phyloP scores from a whole-genome alignment of 768 basidiomycete species.

The Hortiboletus campestris region DNA sequence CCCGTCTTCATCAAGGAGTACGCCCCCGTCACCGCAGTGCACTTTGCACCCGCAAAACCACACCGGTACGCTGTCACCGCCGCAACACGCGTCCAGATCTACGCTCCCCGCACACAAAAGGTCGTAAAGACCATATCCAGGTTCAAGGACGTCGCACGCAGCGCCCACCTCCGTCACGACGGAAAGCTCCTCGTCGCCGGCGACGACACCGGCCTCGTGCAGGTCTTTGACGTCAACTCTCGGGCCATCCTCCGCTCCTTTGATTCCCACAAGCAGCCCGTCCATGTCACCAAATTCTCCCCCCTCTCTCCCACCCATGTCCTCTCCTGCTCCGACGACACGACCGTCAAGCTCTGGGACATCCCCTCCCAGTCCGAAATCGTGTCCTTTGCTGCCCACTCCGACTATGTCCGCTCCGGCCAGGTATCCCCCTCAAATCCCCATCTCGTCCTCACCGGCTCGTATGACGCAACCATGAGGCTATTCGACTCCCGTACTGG shows the following conservation, averaged over 20 bases:
- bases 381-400: conserved; percentile 78
- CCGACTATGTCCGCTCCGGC: conserved; percentile 95
- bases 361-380: conserved; percentile 83
- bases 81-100: conserved; percentile 90
- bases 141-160: conserved; percentile 94
- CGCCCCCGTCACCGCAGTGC: conserved; percentile 90
- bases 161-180: conserved; percentile 85
- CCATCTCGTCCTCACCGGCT: conserved; percentile 84
- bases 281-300: conserved; percentile 94
- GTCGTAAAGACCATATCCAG: conserved; percentile 94
- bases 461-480: conserved; percentile 89
- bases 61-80: conserved; percentile 96
- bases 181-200: conserved; percentile 95
- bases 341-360: conserved; percentile 92
- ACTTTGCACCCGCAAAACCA: conserved; percentile 84
- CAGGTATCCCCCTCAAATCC: conserved; percentile 82
- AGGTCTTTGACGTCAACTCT: conserved; percentile 89
- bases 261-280: conserved; percentile 93
- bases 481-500: conserved; percentile 87
- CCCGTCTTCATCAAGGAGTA: conserved; percentile 98
- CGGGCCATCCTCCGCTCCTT: conserved; percentile 91
- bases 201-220: conserved; percentile 89
- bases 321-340: conserved; percentile 95
- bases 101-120: conserved; percentile 94
- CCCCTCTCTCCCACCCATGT: conserved; percentile 75